A percentile compares a stretch with the other conserved stretches of the same genome.
Evolutionary conservation across 352 stramenopile species (phyloP).

Genomic region (Pythium folliculosum): DNA sequence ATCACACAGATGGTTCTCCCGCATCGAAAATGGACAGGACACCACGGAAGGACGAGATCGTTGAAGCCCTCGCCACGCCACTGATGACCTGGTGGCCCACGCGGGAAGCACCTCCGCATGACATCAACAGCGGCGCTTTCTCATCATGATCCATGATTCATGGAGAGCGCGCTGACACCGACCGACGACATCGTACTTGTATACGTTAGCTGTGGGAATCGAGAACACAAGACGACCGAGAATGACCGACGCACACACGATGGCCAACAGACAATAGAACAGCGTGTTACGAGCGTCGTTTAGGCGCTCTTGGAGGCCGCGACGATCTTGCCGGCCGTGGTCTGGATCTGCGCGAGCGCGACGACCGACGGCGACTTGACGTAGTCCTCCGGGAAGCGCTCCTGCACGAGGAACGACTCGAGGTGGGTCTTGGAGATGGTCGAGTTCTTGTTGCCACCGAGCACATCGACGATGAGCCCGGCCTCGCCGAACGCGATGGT

Average conservation of each 20-base stretch:
- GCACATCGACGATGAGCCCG: not conserved
- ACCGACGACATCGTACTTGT: conserved; percentile 23
- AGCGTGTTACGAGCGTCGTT: too few relatives aligned
- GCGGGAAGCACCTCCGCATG: too few relatives aligned
- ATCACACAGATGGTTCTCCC: too few relatives aligned
- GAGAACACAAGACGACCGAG: too few relatives aligned
- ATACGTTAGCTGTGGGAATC: too few relatives aligned
- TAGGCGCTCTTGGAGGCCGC: not conserved
- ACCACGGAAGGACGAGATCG: too few relatives aligned
- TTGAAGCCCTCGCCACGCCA: too few relatives aligned
- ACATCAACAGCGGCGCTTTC: too few relatives aligned
- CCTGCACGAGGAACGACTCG: conserved; percentile 29
- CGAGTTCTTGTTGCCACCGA: conserved; percentile 11
- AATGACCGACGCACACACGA: too few relatives aligned
- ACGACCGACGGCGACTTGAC: conserved; percentile 15
- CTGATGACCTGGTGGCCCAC: too few relatives aligned
- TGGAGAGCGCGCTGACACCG: conserved; percentile 1
- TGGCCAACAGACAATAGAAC: too few relatives aligned
- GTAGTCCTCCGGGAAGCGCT: conserved; percentile 32
- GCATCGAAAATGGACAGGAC: too few relatives aligned
- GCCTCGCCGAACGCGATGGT: conserved; percentile 10
- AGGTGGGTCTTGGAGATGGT: not conserved
- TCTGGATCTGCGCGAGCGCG: not conserved
- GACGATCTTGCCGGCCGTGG: conserved; percentile 3
- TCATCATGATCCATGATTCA: not conserved